These are phyloP conservation scores for Aspergillus mulundensis DNA, from an alignment of 495 filamentous ascomycete genomes.

Conservation along the genomic window DNA sequence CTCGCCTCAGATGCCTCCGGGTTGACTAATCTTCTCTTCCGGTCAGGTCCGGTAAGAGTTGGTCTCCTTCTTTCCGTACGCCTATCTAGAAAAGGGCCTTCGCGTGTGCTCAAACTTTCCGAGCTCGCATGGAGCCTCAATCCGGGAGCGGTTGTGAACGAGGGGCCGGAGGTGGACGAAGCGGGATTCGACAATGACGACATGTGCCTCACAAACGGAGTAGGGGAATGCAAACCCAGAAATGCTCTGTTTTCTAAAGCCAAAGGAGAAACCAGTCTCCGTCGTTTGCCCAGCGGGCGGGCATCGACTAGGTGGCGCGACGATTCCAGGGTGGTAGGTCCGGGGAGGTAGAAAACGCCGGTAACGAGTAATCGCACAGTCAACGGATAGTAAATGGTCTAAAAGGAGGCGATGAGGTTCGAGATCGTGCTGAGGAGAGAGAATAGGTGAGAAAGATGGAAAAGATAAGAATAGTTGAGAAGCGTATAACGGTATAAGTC, in stretches of 20 bases:
- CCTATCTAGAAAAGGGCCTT: constrained; percentile 20
- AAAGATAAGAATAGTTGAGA: constrained; percentile 9
- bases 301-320: constrained; percentile 32
- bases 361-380: background rate
- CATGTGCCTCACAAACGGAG: constrained; percentile 15
- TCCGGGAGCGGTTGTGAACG: constrained; percentile 4
- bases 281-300: constrained; percentile 32
- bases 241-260: constrained; percentile 10
- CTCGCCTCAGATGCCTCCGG: constrained; percentile 25
- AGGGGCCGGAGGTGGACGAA: constrained; percentile 14
- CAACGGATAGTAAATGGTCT: background rate
- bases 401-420: background rate
- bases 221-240: background rate
- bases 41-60: constrained; percentile 28
- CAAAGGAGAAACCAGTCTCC: constrained; percentile 42
- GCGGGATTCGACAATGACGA: constrained; percentile 23
- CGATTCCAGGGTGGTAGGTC: constrained; percentile 15
- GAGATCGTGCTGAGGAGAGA: background rate
- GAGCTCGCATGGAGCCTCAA: constrained; percentile 19
- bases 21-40: constrained; percentile 37
- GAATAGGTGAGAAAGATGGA: background rate
- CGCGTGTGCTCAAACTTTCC: constrained; percentile 14
- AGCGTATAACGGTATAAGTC: background rate
- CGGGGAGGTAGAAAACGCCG: background rate
- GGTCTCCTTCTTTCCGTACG: constrained; percentile 19